Evolutionary conservation across 352 stramenopile species (phyloP).

Genomic region (Phytophthora litchii): DNA sequence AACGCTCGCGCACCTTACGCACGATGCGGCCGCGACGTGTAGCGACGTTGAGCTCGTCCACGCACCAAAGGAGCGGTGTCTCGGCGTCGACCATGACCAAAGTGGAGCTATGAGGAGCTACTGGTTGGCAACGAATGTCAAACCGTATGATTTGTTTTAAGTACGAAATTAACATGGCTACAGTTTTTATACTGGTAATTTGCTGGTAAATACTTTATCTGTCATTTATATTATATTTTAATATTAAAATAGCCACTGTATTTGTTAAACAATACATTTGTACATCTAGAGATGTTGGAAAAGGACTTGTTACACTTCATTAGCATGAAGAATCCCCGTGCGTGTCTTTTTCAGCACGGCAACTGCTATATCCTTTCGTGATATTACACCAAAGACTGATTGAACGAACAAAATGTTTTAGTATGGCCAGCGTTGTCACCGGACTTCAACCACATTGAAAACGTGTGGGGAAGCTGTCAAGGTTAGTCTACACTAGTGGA

Average conservation of each 20-base stretch:
- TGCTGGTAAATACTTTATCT: too few species aligned
- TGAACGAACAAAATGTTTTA: not conserved
- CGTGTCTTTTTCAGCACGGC: not conserved
- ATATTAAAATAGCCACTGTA: too few species aligned
- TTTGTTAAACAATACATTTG: too few species aligned
- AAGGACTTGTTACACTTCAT: not conserved
- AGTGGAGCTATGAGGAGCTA: not conserved
- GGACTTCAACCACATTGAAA: not conserved
- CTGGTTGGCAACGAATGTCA: not conserved
- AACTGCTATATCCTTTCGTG: not conserved
- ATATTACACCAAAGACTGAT: not conserved
- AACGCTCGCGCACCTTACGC: conserved; percentile 84
- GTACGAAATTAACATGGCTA: conserved; percentile 3
- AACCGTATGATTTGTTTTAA: not conserved
- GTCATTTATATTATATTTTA: too few species aligned
- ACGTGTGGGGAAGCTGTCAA: not conserved
- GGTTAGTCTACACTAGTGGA: not conserved
- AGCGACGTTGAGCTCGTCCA: conserved; percentile 80
- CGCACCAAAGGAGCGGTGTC: conserved; percentile 63
- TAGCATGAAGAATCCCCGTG: not conserved
- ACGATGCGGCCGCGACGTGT: conserved; percentile 84
- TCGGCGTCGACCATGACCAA: conserved; percentile 7
- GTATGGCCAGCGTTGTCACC: not conserved
- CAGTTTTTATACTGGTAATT: too few species aligned
- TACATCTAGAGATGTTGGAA: not conserved